Conservation (phyloP, 768 basidiomycete genomes). For the Arthromyces matolae region DNA sequence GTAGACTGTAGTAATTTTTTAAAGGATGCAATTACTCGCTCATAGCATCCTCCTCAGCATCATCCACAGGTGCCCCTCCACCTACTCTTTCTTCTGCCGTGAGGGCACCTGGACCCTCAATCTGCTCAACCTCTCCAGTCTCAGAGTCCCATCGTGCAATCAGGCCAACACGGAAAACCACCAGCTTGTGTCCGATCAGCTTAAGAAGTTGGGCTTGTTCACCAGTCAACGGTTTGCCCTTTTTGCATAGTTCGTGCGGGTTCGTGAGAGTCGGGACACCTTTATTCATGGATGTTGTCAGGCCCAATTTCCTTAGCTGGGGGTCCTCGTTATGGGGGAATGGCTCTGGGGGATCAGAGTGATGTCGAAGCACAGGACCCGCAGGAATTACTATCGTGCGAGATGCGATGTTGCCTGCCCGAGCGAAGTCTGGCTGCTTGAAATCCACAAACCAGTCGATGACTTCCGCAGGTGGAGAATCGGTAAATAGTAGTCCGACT, state of each 20-base stretch:
- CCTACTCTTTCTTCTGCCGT: constrained; percentile 32
- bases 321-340: constrained; percentile 98
- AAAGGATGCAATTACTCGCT: constrained; percentile 39
- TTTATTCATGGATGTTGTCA: constrained; percentile 77
- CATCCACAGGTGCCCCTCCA: constrained; percentile 28
- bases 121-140: constrained; percentile 59
- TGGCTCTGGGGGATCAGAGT: constrained; percentile 79
- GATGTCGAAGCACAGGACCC: constrained; percentile 80
- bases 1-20: too few species aligned
- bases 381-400: constrained; percentile 72
- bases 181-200: constrained; percentile 87
- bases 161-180: constrained; percentile 72
- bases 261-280: constrained; percentile 83
- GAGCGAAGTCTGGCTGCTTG: constrained; percentile 85
- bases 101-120: constrained; percentile 43
- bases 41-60: constrained; percentile 39
- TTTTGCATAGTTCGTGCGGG: constrained; percentile 81
- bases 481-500: constrained; percentile 90
- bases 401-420: constrained; percentile 77
- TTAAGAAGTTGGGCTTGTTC: constrained; percentile 95
- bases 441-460: constrained; percentile 93
- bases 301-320: constrained; percentile 87
- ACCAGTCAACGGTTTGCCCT: constrained; percentile 72
- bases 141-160: constrained; percentile 69
- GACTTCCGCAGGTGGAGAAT: constrained; percentile 86